phyloP scores from a whole-genome alignment of 2,329 filamentous ascomycete species.

The Cladosporium sp. region DNA sequence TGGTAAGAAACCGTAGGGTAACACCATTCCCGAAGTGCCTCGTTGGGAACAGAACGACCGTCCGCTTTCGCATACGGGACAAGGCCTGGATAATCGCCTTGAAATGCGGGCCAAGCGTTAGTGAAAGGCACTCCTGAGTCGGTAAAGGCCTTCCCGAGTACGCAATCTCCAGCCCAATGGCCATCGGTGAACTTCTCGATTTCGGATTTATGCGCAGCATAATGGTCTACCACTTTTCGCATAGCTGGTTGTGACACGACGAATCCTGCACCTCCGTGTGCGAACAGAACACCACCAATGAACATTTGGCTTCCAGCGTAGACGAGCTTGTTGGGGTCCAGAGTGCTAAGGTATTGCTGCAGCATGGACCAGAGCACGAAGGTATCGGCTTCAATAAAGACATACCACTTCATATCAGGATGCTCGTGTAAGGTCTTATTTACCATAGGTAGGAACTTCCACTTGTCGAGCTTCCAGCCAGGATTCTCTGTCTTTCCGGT shows the following conservation, averaged over 20 bases:
- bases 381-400: conserved; percentile 58
- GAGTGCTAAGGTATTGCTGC: no score
- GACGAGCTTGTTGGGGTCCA: conserved; percentile 34
- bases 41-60: no score
- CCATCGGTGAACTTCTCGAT: conserved; percentile 22
- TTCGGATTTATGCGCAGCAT: conserved; percentile 36
- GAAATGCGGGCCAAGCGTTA: conserved; percentile 24
- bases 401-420: conserved; percentile 53
- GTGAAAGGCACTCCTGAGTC: conserved; percentile 20
- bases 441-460: conserved; percentile 36
- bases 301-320: conserved; percentile 54
- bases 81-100: conserved; percentile 21
- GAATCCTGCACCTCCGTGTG: conserved; percentile 52
- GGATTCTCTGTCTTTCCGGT: no score
- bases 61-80: conserved; percentile 24
- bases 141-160: conserved; percentile 24
- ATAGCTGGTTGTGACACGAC: conserved; percentile 46
- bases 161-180: conserved; percentile 28
- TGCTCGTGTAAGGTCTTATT: conserved; percentile 32
- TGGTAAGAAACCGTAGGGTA: conserved; percentile 25
- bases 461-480: conserved; percentile 34
- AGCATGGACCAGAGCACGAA: conserved; percentile 54
- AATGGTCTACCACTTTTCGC: conserved; percentile 31
- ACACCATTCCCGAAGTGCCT: no score
- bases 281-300: conserved; percentile 49